These are phyloP conservation scores for Colletotrichum simmondsii DNA, from an alignment of 2,329 filamentous ascomycete genomes.

Conservation along the genomic window DNA sequence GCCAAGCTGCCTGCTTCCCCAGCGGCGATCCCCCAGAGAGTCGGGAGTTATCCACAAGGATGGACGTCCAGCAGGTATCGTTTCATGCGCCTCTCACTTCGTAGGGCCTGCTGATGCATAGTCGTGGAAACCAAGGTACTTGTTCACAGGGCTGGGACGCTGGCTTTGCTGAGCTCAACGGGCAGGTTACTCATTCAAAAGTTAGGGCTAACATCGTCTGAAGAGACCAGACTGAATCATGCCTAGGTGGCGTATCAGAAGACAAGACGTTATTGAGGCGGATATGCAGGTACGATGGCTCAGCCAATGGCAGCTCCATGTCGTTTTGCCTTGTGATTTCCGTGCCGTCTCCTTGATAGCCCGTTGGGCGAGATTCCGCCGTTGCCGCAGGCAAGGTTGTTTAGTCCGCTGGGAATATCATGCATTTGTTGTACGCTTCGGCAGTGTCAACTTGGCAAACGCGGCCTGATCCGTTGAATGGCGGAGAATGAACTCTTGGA, in stretches of 20 bases:
- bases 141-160: neutral
- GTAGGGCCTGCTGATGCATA: neutral
- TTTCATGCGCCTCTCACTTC: constrained; percentile 18
- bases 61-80: constrained; percentile 5
- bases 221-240: neutral
- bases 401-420: neutral
- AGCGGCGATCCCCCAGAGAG: neutral
- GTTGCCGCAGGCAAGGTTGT: neutral
- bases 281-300: constrained; percentile 3
- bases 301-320: neutral
- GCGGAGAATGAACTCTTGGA: no score
- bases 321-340: neutral
- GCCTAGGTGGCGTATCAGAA: neutral
- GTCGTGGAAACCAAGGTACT: neutral
- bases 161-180: neutral
- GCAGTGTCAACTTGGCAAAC: neutral
- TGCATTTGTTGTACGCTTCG: neutral
- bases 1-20: neutral
- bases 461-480: neutral
- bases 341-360: neutral
- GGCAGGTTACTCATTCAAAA: no score
- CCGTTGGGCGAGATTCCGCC: neutral
- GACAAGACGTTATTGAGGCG: neutral
- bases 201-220: neutral
- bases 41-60: constrained; percentile 3